phyloP scores from a whole-genome alignment of 257 asterid genomes.

The Solanum ahanhuiri region DNA sequence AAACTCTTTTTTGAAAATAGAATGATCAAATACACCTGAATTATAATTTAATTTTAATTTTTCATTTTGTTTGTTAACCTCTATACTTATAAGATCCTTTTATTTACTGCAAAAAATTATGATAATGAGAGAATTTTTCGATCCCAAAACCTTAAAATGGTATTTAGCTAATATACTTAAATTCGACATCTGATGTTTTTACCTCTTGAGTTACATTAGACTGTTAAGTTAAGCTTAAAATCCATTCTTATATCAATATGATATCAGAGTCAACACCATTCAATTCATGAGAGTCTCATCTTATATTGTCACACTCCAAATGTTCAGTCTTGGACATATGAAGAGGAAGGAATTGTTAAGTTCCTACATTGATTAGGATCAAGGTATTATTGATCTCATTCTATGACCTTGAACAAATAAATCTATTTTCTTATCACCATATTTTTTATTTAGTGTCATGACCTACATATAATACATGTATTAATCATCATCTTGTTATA shows the following conservation, averaged over 20 bases:
- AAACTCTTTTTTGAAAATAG: background rate
- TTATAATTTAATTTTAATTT: too few relatives aligned
- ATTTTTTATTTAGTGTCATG: background rate
- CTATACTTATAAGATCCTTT: background rate
- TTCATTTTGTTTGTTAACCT: background rate
- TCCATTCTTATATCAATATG: background rate
- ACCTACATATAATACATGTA: background rate
- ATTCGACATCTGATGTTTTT: background rate
- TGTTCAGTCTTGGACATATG: fast-evolving
- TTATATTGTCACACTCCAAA: background rate
- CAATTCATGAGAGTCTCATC: background rate
- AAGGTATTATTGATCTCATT: background rate
- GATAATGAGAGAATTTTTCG: background rate
- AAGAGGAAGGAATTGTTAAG: background rate
- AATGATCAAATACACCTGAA: background rate
- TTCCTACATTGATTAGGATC: background rate
- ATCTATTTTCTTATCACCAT: background rate
- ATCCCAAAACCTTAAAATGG: background rate
- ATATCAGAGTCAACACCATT: background rate
- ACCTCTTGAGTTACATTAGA: background rate
- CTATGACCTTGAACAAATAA: background rate
- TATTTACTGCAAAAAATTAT: too few relatives aligned
- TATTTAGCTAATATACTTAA: background rate
- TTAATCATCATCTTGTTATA: too few relatives aligned
- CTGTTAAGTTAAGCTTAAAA: background rate